Evolutionary conservation across 2,329 filamentous ascomycete genomes (phyloP).

Genomic region (Coleophoma crateriformis): DNA sequence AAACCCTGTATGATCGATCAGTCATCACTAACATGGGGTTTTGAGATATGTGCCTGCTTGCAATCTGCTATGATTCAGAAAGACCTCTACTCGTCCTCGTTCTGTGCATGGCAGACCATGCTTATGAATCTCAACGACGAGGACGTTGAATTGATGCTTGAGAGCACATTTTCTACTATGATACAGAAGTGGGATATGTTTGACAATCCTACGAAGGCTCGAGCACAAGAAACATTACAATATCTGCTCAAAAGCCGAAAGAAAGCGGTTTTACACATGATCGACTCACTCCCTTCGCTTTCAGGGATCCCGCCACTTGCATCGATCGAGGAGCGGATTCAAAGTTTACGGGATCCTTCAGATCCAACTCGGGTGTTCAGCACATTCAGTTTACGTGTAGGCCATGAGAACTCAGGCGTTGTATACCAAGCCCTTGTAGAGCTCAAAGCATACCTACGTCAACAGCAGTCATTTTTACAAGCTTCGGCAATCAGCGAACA

Average conservation of each 20-base stretch:
- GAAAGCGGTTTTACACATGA: slow-evolving; percentile 55
- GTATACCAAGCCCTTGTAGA: slow-evolving; percentile 78
- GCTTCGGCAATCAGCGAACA: slow-evolving; percentile 77
- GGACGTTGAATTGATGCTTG: slow-evolving; percentile 73
- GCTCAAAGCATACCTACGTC: slow-evolving; percentile 65
- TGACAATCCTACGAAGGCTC: slow-evolving; percentile 50
- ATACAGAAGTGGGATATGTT: slow-evolving; percentile 73
- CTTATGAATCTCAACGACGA: slow-evolving; percentile 69
- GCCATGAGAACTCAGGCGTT: slow-evolving; percentile 81
- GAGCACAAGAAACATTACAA: slow-evolving; percentile 57
- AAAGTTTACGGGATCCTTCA: slow-evolving; percentile 57
- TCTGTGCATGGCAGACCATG: slow-evolving; percentile 79
- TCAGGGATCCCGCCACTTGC: slow-evolving; percentile 62
- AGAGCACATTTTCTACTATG: slow-evolving; percentile 86
- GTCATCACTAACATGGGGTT: not conserved
- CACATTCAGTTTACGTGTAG: slow-evolving; percentile 67
- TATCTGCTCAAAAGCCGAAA: slow-evolving; percentile 27
- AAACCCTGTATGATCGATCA: not conserved
- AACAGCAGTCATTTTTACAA: slow-evolving; percentile 74
- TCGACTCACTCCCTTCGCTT: slow-evolving; percentile 75
- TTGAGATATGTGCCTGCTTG: slow-evolving; percentile 82
- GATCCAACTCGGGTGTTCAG: slow-evolving; percentile 62
- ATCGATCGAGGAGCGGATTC: slow-evolving; percentile 61
- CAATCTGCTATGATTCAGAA: slow-evolving; percentile 74
- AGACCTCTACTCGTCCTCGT: slow-evolving; percentile 71